A percentile compares a stretch with the other conserved stretches of the same genome.
Conservation (phyloP, 208 protist genomes). For the Phytomonas sp. region DNA sequence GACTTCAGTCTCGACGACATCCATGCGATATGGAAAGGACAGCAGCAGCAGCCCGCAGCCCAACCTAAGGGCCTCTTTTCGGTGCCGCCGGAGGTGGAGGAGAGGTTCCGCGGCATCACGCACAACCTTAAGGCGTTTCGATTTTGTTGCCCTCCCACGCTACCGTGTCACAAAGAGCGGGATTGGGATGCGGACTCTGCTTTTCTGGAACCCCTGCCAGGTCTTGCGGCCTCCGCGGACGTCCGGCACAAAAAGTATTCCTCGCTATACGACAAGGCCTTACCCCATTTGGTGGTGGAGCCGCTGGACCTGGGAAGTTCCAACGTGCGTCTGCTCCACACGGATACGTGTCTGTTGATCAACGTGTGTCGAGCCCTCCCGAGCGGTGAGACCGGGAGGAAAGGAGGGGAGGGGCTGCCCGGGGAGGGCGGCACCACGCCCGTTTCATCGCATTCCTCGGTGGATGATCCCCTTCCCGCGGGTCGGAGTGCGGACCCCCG, state of each 20-base stretch:
- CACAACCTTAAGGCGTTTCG: slow-evolving; percentile 49
- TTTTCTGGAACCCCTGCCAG: neutral
- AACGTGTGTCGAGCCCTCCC: neutral
- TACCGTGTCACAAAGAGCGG: too few relatives aligned
- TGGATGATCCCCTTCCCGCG: neutral
- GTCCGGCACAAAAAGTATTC: neutral
- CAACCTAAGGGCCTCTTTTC: neutral
- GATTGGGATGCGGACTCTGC: neutral
- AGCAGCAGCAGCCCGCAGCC: neutral
- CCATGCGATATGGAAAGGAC: neutral
- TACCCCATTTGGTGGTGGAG: neutral
- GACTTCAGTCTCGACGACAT: neutral
- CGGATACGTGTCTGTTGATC: neutral
- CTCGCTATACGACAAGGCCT: neutral
- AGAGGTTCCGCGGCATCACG: slow-evolving; percentile 24
- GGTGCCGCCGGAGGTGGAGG: slow-evolving; percentile 9
- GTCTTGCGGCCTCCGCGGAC: neutral
- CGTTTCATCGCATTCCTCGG: too few relatives aligned
- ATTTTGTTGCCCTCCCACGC: slow-evolving; percentile 10
- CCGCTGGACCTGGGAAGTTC: neutral
- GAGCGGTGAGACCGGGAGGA: neutral
- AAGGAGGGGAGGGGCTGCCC: neutral
- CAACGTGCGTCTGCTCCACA: neutral
- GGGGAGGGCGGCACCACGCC: too few relatives aligned
- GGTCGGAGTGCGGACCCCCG: neutral